phyloP scores from a whole-genome alignment of 768 basidiomycete species.

The Xerocomellus dryophilus region DNA sequence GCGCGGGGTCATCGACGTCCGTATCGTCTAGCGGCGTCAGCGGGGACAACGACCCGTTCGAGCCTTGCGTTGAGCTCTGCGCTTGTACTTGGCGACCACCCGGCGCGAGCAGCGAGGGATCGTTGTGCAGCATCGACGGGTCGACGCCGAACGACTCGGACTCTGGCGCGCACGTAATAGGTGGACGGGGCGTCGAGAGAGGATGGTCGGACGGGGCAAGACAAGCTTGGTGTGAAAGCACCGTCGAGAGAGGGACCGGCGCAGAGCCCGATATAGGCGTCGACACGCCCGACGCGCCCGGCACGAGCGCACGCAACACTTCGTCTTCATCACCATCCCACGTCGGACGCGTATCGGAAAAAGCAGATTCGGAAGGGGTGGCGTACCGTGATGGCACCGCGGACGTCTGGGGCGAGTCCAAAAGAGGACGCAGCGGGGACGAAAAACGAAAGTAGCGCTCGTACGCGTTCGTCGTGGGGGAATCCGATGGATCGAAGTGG shows the following conservation, averaged over 20 bases:
- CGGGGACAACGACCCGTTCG: slow-evolving; percentile 8
- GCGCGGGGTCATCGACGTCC: neutral
- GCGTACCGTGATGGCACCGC: neutral
- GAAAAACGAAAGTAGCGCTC: neutral
- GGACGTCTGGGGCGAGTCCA: neutral
- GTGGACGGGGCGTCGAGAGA: too few relatives aligned
- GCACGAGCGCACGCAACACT: slow-evolving; percentile 20
- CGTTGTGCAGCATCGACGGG: neutral
- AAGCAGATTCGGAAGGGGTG: slow-evolving; percentile 11
- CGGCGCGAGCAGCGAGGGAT: slow-evolving; percentile 1
- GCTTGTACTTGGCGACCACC: neutral
- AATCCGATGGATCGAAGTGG: neutral
- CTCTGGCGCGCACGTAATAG: too few relatives aligned
- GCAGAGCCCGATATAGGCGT: slow-evolving; percentile 1
- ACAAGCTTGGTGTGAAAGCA: neutral
- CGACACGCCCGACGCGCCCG: slow-evolving; percentile 7
- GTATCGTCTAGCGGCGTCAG: slow-evolving; percentile 14
- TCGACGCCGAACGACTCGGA: too few relatives aligned
- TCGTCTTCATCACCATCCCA: slow-evolving; percentile 22
- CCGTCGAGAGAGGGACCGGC: neutral
- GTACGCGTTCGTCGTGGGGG: neutral
- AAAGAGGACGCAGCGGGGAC: neutral
- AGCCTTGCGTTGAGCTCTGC: neutral
- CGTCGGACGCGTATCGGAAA: neutral
- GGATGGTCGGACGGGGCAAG: too few relatives aligned